Conservation (phyloP, 2,329 filamentous ascomycete genomes). For the Myotisia sp. region DNA sequence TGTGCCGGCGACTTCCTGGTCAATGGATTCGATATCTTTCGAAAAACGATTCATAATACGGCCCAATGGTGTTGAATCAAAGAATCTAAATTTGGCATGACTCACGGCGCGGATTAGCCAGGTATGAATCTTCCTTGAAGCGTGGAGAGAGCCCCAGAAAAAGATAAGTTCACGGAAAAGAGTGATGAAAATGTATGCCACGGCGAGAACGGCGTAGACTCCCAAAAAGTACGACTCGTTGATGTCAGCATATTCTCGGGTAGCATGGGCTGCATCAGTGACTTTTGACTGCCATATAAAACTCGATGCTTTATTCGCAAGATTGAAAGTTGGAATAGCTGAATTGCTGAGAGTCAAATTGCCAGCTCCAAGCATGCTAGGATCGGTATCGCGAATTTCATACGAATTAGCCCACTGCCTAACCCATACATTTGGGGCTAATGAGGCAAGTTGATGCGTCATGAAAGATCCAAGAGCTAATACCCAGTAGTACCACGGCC, state of each 20-base stretch:
- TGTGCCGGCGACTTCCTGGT: slow-evolving; percentile 88
- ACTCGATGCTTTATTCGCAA: slow-evolving; percentile 23
- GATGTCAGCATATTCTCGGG: slow-evolving; percentile 38
- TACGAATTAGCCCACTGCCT: slow-evolving; percentile 91
- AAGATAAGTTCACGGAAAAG: slow-evolving; percentile 73
- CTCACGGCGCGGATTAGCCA: slow-evolving; percentile 64
- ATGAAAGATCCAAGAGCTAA: slow-evolving; percentile 60
- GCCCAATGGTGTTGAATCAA: slow-evolving; percentile 86
- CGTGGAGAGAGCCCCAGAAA: slow-evolving; percentile 80
- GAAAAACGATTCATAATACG: slow-evolving; percentile 98
- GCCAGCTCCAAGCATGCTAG: slow-evolving; percentile 12
- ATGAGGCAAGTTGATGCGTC: slow-evolving; percentile 68
- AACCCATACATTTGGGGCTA: slow-evolving; percentile 90
- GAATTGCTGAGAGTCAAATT: slow-evolving; percentile 21
- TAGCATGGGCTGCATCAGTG: slow-evolving; percentile 11
- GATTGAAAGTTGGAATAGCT: slow-evolving; percentile 25
- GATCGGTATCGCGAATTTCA: slow-evolving; percentile 31
- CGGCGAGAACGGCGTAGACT: slow-evolving; percentile 67
- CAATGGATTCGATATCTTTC: slow-evolving; percentile 87
- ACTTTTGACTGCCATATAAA: slow-evolving; percentile 19
- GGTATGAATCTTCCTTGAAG: slow-evolving; percentile 72
- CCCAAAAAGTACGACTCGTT: slow-evolving; percentile 71
- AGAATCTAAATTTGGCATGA: slow-evolving; percentile 91
- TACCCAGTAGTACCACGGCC: slow-evolving; percentile 91
- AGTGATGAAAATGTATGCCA: slow-evolving; percentile 65